Conservation (phyloP, 257 asterid species). For the Parsonsia alboflavescens region DNA sequence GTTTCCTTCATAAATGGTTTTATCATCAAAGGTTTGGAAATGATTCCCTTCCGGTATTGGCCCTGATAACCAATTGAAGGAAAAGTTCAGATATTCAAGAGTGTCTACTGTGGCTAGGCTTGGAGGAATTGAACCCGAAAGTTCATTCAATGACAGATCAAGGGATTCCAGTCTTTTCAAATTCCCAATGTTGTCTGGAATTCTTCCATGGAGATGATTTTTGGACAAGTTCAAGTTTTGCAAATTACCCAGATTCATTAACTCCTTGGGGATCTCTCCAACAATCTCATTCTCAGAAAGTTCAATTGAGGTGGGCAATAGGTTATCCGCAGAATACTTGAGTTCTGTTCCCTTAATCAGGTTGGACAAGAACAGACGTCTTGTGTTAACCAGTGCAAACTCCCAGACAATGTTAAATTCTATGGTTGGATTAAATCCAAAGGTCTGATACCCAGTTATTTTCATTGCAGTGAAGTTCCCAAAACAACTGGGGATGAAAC, state of each 20-base stretch:
- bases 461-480: constrained; percentile 18
- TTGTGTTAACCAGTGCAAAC: too few species aligned
- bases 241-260: constrained; percentile 1
- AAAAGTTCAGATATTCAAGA: too few species aligned
- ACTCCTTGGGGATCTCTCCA: constrained; percentile 8
- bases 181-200: constrained; percentile 23
- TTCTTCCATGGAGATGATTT: constrained; percentile 20
- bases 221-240: constrained; percentile 12
- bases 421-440: too few species aligned
- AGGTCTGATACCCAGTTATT: neutral
- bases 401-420: too few species aligned
- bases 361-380: too few species aligned
- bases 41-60: constrained; percentile 29
- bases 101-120: constrained; percentile 17
- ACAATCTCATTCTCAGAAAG: constrained; percentile 7
- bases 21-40: constrained; percentile 17
- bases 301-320: neutral
- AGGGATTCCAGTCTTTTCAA: constrained; percentile 24
- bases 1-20: constrained; percentile 4
- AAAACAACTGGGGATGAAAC: constrained; percentile 22
- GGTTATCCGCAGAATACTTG: neutral
- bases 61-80: constrained; percentile 26
- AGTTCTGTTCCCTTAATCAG: constrained; percentile 5
- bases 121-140: constrained; percentile 20
- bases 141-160: constrained; percentile 19